Percentiles rank a stretch among this genome's conserved stretches.
These are phyloP conservation scores for Gossypium gossypioides DNA, from an alignment of 441 rosid genomes.

Conservation along the genomic window DNA sequence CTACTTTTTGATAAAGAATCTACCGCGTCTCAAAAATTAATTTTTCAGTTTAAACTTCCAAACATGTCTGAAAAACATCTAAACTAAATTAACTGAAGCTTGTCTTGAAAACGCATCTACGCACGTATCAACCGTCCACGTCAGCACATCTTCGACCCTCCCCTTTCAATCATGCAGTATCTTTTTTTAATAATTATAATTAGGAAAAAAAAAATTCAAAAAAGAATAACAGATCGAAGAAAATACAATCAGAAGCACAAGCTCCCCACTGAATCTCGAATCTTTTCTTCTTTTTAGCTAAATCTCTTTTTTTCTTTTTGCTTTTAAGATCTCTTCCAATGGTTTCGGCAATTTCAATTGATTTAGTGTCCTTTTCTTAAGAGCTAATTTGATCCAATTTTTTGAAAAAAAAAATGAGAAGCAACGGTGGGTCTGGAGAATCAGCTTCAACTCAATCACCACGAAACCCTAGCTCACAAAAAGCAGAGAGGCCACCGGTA, in stretches of 20 bases:
- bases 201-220: background rate
- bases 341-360: background rate
- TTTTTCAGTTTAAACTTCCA: background rate
- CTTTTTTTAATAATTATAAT: background rate
- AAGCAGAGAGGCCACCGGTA: conserved; percentile 44
- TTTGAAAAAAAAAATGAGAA: background rate
- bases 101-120: background rate
- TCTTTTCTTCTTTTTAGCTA: too few relatives aligned
- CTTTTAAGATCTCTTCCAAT: background rate
- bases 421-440: conserved; percentile 1
- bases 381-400: background rate
- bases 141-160: background rate
- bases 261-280: background rate
- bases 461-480: conserved; percentile 20
- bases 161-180: background rate
- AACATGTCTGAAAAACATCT: background rate
- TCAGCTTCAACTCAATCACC: background rate
- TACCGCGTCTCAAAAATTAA: too few relatives aligned
- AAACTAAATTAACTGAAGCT: background rate
- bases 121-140: background rate
- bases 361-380: background rate
- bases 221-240: background rate
- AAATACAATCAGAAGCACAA: background rate
- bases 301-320: too few relatives aligned
- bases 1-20: too few relatives aligned